Percentiles rank a stretch among this genome's conserved stretches.
Conservation (phyloP, 805 yeast genomes). For the Metschnikowia santaceciliae region DNA sequence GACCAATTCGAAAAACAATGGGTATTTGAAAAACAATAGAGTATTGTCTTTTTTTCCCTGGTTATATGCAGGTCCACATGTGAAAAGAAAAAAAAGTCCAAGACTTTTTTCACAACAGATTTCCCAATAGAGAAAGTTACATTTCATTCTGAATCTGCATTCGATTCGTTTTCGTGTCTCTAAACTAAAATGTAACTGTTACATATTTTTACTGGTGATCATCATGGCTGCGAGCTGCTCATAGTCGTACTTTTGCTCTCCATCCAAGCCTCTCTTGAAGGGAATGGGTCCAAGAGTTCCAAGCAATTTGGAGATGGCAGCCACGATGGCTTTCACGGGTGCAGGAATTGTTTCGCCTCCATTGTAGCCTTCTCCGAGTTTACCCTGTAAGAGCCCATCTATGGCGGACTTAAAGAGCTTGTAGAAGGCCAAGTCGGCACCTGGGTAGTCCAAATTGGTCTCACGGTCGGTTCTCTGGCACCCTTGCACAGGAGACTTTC, state of each 20-base stretch:
- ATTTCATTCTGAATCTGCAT: no score
- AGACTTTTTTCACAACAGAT: no score
- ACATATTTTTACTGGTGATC: background rate
- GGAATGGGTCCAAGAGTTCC: conserved; percentile 6
- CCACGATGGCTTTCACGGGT: background rate
- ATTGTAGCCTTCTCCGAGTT: background rate
- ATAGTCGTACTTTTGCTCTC: background rate
- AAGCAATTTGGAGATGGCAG: conserved; percentile 1
- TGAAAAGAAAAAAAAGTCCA: no score
- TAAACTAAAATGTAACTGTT: no score
- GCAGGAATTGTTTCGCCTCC: background rate
- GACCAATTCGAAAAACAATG: no score
- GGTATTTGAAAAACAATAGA: no score
- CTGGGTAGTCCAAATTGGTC: conserved; percentile 13
- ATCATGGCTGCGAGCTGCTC: background rate
- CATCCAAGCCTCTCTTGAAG: conserved; percentile 2
- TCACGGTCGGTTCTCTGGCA: conserved; percentile 8
- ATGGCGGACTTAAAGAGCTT: background rate
- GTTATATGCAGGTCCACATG: no score
- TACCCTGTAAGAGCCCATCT: background rate
- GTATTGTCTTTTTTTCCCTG: no score
- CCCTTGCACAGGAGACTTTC: conserved; percentile 8
- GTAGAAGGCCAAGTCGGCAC: conserved; percentile 6
- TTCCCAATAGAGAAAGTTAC: no score
- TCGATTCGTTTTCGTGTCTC: no score